A percentile compares a stretch with the other conserved stretches of the same genome.
Evolutionary conservation across 2,329 filamentous ascomycete genomes (phyloP).

Genomic region (Sordariomycetes sp.): DNA sequence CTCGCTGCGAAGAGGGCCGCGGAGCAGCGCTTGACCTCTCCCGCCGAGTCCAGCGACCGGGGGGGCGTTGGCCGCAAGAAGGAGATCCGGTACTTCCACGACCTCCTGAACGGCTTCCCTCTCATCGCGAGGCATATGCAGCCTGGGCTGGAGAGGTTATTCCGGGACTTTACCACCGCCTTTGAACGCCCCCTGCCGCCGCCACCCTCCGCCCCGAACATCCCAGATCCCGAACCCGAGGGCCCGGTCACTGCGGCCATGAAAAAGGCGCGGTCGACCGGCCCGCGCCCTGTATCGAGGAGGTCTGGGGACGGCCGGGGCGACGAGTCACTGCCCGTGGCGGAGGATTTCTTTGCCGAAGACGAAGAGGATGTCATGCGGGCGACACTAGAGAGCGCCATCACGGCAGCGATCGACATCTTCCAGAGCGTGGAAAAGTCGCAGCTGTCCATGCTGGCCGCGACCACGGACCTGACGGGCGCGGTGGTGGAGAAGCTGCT

Average conservation of each 20-base stretch:
- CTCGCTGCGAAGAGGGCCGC: conserved; percentile 26
- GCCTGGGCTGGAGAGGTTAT: conserved; percentile 75
- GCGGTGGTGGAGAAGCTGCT: conserved; percentile 88
- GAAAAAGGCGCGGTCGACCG: conserved; percentile 44
- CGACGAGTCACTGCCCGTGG: conserved; percentile 28
- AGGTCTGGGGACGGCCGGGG: not conserved
- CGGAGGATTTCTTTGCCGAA: conserved; percentile 63
- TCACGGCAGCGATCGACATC: conserved; percentile 86
- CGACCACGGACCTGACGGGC: conserved; percentile 87
- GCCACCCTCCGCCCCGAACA: conserved; percentile 51
- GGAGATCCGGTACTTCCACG: conserved; percentile 82
- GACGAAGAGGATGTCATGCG: conserved; percentile 90
- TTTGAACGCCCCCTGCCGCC: conserved; percentile 78
- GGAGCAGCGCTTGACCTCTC: conserved; percentile 9
- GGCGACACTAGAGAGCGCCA: conserved; percentile 78
- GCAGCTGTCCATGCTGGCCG: conserved; percentile 81
- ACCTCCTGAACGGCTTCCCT: conserved; percentile 82
- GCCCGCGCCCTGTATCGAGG: conserved; percentile 20
- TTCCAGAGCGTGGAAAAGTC: conserved; percentile 96
- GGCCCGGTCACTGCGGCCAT: conserved; percentile 44
- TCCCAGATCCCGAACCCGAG: conserved; percentile 50
- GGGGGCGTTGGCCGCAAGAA: conserved; percentile 60
- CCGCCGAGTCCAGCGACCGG: conserved; percentile 28
- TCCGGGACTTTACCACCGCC: conserved; percentile 77
- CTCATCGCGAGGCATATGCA: conserved; percentile 97